A percentile compares a stretch with the other conserved stretches of the same genome.
phyloP scores from a whole-genome alignment of 2,329 filamentous ascomycete species.

The Tolypocladium album region DNA sequence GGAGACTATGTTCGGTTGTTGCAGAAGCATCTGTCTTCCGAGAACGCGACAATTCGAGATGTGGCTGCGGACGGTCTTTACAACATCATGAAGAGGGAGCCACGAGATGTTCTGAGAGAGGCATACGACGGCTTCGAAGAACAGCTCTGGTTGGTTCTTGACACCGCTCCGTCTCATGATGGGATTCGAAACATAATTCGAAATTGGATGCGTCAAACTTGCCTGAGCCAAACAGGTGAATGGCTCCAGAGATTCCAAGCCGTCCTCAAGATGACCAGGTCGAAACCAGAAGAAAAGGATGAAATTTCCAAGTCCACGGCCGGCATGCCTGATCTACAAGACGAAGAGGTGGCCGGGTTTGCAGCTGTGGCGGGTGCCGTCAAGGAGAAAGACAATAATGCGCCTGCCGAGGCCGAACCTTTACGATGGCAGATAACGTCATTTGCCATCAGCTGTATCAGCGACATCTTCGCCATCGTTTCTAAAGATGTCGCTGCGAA shows the following conservation, averaged over 20 bases:
- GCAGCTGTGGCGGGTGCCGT: constrained; percentile 58
- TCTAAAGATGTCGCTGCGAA: constrained; percentile 69
- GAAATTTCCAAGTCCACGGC: constrained; percentile 32
- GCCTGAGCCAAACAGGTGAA: constrained; percentile 63
- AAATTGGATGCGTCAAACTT: constrained; percentile 91
- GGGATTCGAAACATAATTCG: constrained; percentile 78
- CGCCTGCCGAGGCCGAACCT: constrained; percentile 63
- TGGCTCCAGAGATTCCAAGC: constrained; percentile 87
- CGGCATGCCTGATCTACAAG: constrained; percentile 67
- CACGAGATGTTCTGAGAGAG: constrained; percentile 67
- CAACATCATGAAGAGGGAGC: constrained; percentile 89
- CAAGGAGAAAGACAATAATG: constrained; percentile 42
- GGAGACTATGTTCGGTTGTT: constrained; percentile 71
- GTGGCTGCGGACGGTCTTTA: constrained; percentile 81
- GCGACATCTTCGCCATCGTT: constrained; percentile 70
- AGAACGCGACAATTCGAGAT: constrained; percentile 59
- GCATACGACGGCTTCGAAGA: constrained; percentile 77
- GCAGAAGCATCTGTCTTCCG: constrained; percentile 65
- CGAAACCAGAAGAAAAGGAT: constrained; percentile 47
- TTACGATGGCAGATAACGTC: constrained; percentile 92
- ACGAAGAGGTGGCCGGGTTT: constrained; percentile 95
- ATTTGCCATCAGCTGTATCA: constrained; percentile 84
- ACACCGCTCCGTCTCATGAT: constrained; percentile 63
- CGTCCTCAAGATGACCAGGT: constrained; percentile 78
- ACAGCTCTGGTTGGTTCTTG: constrained; percentile 81